Percentiles rank a stretch among this genome's conserved stretches.
Evolutionary conservation across 2,329 filamentous ascomycete genomes (phyloP).

Genomic region (Penicillium thymicola): DNA sequence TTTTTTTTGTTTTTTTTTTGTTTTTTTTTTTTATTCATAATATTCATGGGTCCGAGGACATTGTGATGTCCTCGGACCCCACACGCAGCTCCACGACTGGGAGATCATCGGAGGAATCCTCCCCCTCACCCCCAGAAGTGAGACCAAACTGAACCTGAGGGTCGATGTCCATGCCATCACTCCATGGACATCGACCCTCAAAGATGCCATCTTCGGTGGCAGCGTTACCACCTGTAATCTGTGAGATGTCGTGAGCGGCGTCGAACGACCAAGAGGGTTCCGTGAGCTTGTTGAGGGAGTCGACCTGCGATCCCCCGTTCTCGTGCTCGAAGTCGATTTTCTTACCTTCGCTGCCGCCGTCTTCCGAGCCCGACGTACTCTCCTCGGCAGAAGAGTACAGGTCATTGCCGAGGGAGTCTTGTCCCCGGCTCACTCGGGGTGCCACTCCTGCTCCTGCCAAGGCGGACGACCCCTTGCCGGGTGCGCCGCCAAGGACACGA

Average conservation of each 20-base stretch:
- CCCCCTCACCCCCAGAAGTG: slow-evolving; percentile 29
- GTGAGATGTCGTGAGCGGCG: slow-evolving; percentile 30
- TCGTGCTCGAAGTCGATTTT: slow-evolving; percentile 32
- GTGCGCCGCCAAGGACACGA: slow-evolving; percentile 82
- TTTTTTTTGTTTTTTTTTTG: neutral
- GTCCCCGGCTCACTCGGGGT: slow-evolving; percentile 59
- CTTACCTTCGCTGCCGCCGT: slow-evolving; percentile 29
- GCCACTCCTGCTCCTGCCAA: slow-evolving; percentile 72
- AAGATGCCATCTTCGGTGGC: slow-evolving; percentile 32
- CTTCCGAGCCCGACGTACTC: slow-evolving; percentile 14
- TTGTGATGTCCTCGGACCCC: slow-evolving; percentile 33
- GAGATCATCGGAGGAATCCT: slow-evolving; percentile 37
- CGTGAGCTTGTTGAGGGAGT: slow-evolving; percentile 24
- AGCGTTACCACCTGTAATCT: slow-evolving; percentile 27
- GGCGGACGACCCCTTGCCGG: slow-evolving; percentile 85
- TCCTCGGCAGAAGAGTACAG: slow-evolving; percentile 24
- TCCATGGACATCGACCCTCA: slow-evolving; percentile 31
- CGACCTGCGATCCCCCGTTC: slow-evolving; percentile 16
- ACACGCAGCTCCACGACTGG: slow-evolving; percentile 44
- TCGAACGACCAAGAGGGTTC: slow-evolving; percentile 40
- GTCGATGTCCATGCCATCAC: slow-evolving; percentile 32
- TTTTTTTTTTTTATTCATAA: neutral
- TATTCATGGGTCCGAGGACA: slow-evolving; percentile 19
- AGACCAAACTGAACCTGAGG: slow-evolving; percentile 16
- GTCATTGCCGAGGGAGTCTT: slow-evolving; percentile 35